Base-by-base conservation (phyloP, 139 green algal genomes). In the Coelastrella sp. region DNA sequence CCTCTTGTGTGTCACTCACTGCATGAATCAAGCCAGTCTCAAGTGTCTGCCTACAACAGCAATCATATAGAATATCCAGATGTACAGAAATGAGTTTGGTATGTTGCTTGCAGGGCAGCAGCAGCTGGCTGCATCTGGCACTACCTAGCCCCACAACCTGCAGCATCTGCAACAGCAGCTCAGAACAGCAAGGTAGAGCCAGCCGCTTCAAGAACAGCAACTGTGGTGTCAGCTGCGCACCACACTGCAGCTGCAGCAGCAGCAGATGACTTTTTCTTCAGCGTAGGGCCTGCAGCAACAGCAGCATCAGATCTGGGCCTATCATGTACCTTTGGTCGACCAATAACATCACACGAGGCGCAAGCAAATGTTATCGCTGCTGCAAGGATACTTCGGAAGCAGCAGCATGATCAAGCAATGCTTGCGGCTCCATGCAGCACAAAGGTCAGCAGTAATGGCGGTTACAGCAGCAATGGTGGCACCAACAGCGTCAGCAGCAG, bases 71-170 rank as follows among this genome's bases (percentile, higher is more conserved):
- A 57, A 57, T 13, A 2, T 57, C 11, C 45, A 57, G 11, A 0
- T 9, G 45, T 57, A 23, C 15, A 57, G 15, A 23, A 13, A 9
- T 57, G 11, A 57, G 15, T 1, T 13, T 57, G 45, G 11, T 69
- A 5, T 34, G 6, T 2, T 64, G 53, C 53, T 21, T 21, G 37
- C 37, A 50, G 34, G 32, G 73, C 73, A 48, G 73, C 73, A 27
- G 50, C 73, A 27, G 73, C 73, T 23, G 32, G 27, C n/a, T 81
- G 73, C 50, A 81, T 81, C 15, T 67, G 73, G 73, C 73, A 81
- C 48, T 81, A 81, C 19, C 15, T 81, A 23, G 50, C 50, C 23
- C 50, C 73, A 50, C 17, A 32, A 17, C 50, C 73, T 51, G 17
- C 34, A 51, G 34, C 11, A 59, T 13, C 11, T 32, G 35, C 35